Base-by-base conservation (phyloP, 2,329 filamentous ascomycete species). In the Diatrype stigma region DNA sequence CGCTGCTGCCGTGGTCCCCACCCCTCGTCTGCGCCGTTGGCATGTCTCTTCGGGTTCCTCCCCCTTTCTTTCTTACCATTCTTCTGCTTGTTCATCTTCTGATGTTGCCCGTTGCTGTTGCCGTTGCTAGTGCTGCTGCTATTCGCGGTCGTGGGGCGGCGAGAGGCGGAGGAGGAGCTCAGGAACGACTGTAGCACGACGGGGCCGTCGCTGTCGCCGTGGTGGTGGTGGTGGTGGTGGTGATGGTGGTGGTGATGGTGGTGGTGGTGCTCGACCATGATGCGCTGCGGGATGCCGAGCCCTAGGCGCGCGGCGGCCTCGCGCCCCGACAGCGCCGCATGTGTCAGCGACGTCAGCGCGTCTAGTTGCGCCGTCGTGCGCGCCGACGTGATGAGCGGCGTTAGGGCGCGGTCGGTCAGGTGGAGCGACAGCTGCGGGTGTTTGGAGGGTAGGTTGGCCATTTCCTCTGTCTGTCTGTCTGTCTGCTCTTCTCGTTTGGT, bases 191-290 rank as follows among this genome's bases (percentile, higher is more conserved):
- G 66, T 3, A 72, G 54, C 5, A 72, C 48, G 4, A 72, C 50
- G 6, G 71, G 67, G 0, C 71, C 71, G 3, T 58, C 52, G 45
- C 57, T 60, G 1, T 34, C 69, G n/a, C n/a, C n/a, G n/a, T n/a
- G n/a, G n/a, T n/a, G n/a, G n/a, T n/a, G n/a, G n/a, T n/a, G n/a
- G n/a, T n/a, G n/a, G n/a, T n/a, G n/a, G n/a, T n/a, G n/a, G n/a
- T n/a, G n/a, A n/a, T n/a, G n/a, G n/a, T n/a, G n/a, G n/a, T n/a
- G n/a, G n/a, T n/a, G n/a, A n/a, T n/a, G n/a, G n/a, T n/a, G n/a
- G n/a, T n/a, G n/a, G n/a, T n/a, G n/a, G 62, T 80, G 79, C 62
- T 84, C 81, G 62, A 84, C 75, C 65, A 84, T 78, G 55, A 85
- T 73, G 63, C 81, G 78, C 60, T 79, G 72, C 2, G 80, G 78